Evolutionary conservation across 106 monocot genomes (phyloP), one percentile per base, ranked within the genome.

Genomic region (Iris macrosiphon): DNA sequence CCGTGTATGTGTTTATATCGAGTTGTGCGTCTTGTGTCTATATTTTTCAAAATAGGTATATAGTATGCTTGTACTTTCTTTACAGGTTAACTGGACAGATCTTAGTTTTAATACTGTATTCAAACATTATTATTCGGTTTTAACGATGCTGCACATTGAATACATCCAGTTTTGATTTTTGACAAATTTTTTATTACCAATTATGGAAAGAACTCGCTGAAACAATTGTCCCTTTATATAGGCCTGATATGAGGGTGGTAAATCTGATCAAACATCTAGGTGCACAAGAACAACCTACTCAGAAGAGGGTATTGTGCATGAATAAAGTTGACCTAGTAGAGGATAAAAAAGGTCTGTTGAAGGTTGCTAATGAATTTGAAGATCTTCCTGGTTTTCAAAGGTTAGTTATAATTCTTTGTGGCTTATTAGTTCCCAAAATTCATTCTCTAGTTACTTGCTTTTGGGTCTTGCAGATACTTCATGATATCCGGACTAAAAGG

Each of bases 401-500:
- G 88, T 88, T 14, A 39, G 41, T 62, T 7, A 39, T 25, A 28
- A 15, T 57, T 67, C 24, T 40, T 49, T 65, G n/a, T n/a, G 8
- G 14, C 27, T 12, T 59, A 29, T 15, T 64, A 54, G n/a, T n/a
- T n/a, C n/a, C n/a, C n/a, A n/a, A 62, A 46, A 32, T 30, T 50
- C 0, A 5, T 59, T 28, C 17, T 64, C 21, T 8, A 33, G n/a
- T n/a, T n/a, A n/a, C n/a, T n/a, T n/a, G n/a, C n/a, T n/a, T 43
- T 66, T 41, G 11, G 11, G 22, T 39, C n/a, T 59, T 71, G 10
- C 43, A 98, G 96, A 69, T 78, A 83, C 70, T 98, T 91, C 72
- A 90, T 91, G 96, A 66, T 98, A 63, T 98, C 96, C 63, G 90
- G 90, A 50, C 69, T 98, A 8, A 90, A 87, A 66, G 96, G 90